Conservation (phyloP, 441 rosid species). For the Gossypium lobatum region DNA sequence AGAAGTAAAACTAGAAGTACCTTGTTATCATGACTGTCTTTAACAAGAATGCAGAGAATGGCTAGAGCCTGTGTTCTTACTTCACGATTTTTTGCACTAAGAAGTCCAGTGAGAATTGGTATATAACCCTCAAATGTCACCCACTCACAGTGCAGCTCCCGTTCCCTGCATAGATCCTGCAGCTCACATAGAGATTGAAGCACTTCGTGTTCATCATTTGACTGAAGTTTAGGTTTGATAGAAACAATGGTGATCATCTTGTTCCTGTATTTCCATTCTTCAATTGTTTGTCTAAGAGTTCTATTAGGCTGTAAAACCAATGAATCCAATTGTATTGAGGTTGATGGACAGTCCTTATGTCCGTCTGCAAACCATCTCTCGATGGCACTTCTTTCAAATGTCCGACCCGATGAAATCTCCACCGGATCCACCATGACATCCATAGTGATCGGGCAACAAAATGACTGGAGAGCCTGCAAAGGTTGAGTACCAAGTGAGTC, state of each 20-base stretch:
- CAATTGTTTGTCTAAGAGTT: constrained; percentile 25
- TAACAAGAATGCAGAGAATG: constrained; percentile 29
- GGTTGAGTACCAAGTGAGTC: constrained; percentile 24
- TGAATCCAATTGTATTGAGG: constrained; percentile 16
- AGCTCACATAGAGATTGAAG: constrained; percentile 22
- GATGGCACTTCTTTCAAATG: constrained; percentile 34
- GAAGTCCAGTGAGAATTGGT: constrained; percentile 24
- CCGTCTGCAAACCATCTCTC: constrained; percentile 35
- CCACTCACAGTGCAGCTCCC: constrained; percentile 22
- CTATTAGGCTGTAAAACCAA: constrained; percentile 24
- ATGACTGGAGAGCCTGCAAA: constrained; percentile 31
- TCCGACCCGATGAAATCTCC: constrained; percentile 30
- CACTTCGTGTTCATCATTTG: constrained; percentile 27
- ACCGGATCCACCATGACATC: constrained; percentile 40
- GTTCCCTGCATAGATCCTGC: constrained; percentile 21
- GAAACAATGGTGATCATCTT: constrained; percentile 28
- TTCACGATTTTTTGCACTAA: constrained; percentile 22
- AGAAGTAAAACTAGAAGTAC: constrained; percentile 14
- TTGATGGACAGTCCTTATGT: constrained; percentile 26
- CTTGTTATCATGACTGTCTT: constrained; percentile 25
- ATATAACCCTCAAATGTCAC: constrained; percentile 22
- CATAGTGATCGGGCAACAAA: constrained; percentile 33
- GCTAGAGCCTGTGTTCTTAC: constrained; percentile 24
- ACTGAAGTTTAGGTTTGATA: constrained; percentile 24
- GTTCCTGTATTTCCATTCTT: constrained; percentile 36